Conservation (phyloP, 768 basidiomycete species). For the Naganishia antarctica region DNA sequence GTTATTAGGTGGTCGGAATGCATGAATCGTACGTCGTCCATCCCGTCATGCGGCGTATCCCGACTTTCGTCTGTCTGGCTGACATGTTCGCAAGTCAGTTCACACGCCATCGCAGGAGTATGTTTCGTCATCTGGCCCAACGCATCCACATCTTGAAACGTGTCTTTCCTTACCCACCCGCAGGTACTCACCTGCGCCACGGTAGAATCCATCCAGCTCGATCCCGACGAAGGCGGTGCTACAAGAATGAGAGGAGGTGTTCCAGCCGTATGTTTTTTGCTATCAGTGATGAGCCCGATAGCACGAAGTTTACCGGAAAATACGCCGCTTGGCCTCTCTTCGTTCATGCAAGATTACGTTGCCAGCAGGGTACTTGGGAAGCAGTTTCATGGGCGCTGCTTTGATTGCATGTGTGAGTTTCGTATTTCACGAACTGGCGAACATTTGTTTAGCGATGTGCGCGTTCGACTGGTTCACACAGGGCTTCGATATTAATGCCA, state of each 20-base stretch:
- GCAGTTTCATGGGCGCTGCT: slow-evolving; percentile 44
- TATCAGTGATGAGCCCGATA: background rate
- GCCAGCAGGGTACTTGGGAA: slow-evolving; percentile 48
- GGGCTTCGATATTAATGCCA: slow-evolving; percentile 48
- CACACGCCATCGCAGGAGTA: slow-evolving; percentile 48
- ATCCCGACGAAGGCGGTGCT: slow-evolving; percentile 48
- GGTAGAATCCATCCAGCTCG: slow-evolving; percentile 36
- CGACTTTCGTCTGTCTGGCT: too few species aligned
- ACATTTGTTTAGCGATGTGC: too few species aligned
- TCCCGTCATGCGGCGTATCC: background rate
- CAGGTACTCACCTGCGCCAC: slow-evolving; percentile 29
- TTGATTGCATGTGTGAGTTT: slow-evolving; percentile 41
- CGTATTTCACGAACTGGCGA: too few species aligned
- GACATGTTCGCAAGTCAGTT: slow-evolving; percentile 27
- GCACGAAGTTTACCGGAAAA: background rate
- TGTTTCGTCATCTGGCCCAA: slow-evolving; percentile 11
- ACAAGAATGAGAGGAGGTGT: slow-evolving; percentile 50
- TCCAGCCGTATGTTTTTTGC: slow-evolving; percentile 37
- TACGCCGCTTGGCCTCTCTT: background rate
- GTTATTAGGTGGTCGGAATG: slow-evolving; percentile 41
- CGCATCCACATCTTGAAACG: slow-evolving; percentile 23
- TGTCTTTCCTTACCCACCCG: slow-evolving; percentile 31
- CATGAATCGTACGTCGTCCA: slow-evolving; percentile 42
- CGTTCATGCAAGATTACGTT: slow-evolving; percentile 37
- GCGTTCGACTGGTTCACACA: background rate